These are phyloP conservation scores for Chrysanthemum makinoi DNA, from an alignment of 129 eudicot genomes.

Conservation along the genomic window DNA sequence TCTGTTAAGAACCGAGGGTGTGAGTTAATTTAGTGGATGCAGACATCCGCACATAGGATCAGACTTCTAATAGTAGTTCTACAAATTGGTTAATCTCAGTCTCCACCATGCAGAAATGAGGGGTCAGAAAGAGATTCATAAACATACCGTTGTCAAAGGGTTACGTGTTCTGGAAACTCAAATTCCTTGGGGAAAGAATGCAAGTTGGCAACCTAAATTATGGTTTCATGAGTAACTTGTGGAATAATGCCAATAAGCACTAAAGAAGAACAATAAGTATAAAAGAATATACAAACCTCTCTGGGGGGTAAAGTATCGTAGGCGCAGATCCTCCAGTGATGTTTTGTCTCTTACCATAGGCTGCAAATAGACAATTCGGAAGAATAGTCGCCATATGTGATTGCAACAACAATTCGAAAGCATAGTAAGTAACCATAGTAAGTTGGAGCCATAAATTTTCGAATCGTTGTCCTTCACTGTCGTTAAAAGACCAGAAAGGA, in stretches of 20 bases:
- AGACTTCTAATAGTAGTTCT: no score
- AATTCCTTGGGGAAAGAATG: constrained; percentile 91
- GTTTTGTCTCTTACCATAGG: constrained; percentile 46
- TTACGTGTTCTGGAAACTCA: constrained; percentile 69
- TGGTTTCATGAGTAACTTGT: constrained; percentile 3
- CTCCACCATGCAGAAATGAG: background rate
- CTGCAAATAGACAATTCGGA: constrained; percentile 41
- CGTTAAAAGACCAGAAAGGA: background rate
- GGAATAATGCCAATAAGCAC: background rate
- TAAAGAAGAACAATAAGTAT: constrained; percentile 10
- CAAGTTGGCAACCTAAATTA: constrained; percentile 80
- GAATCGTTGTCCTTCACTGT: no score
- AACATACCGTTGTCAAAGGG: constrained; percentile 87
- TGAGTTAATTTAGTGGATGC: background rate
- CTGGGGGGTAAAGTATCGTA: constrained; percentile 94
- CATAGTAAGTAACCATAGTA: no score
- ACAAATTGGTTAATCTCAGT: background rate
- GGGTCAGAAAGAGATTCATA: constrained; percentile 2
- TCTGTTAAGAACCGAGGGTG: background rate
- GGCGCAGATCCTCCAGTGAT: constrained; percentile 52
- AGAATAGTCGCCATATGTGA: constrained; percentile 13
- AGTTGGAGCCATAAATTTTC: no score
- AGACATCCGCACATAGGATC: no score
- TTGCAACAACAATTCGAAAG: constrained; percentile 1
- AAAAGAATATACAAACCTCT: constrained; percentile 51